Evolutionary conservation across 345 rosid genomes (phyloP), one percentile per base, ranked within the genome.

Genomic region (Populus euphratica): DNA sequence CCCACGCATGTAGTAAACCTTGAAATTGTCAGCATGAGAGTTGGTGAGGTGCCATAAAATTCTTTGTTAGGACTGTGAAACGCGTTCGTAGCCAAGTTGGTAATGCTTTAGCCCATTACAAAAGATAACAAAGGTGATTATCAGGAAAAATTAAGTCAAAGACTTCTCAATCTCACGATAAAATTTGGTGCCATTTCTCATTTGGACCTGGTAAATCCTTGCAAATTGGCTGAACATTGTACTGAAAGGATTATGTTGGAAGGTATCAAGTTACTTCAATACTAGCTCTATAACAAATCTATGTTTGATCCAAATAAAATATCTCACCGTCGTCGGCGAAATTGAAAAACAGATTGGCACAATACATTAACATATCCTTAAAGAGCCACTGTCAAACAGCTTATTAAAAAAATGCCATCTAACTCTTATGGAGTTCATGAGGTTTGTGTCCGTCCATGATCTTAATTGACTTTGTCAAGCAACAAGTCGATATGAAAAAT

Each of bases 1-100:
- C 77, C 74, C 81, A 76, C 70, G 68, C 17, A 10, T 33, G 2
- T 71, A 52, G 17, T 52, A 52, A 20, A 52, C 59, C 59, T 52
- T 18, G 59, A 52, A 52, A 52, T 18, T 52, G 59, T 52, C 59
- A 52, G 9, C 59, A 6, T 20, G 23, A 20, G 59, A 52, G 59
- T 7, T 52, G 59, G 23, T 52, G 59, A 52, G n/a, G 8, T 18
- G 23, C 59, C 10, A 20, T 18, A 3, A 47, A 12, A 17, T 52
- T 52, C 23, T 20, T 6, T 5, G 9, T 52, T 13, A 18, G 59
- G 20, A 20, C 59, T 52, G 3, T 52, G 5, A 47, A 20, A 52
- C 59, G 59, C 23, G 59, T 52, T 52, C 18, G n/a, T 20, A 2
- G n/a, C n/a, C 59, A 52, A 20, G 6, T 52, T 52, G 59, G 59